phyloP scores from a whole-genome alignment of 2,329 filamentous ascomycete genomes.

The Colletotrichum sp. region DNA sequence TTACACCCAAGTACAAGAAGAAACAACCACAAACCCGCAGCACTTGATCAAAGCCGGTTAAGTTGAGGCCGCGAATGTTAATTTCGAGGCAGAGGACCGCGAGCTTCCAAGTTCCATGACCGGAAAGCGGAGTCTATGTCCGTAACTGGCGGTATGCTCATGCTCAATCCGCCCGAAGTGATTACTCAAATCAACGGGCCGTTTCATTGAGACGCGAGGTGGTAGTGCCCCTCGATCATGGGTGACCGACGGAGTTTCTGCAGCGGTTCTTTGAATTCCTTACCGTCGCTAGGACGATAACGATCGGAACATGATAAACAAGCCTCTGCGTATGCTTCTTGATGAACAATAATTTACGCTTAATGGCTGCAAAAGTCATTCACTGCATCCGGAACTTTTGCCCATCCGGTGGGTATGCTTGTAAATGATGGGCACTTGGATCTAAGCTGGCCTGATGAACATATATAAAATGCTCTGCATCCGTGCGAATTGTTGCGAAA shows the following conservation, averaged over 20 bases:
- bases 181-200: not conserved
- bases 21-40: not conserved
- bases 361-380: no score
- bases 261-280: not conserved
- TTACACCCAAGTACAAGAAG: not conserved
- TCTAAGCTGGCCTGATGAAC: not conserved
- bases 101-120: not conserved
- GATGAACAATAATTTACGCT: not conserved
- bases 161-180: not conserved
- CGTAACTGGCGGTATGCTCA: not conserved
- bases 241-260: not conserved
- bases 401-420: not conserved
- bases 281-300: not conserved
- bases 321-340: not conserved
- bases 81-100: accelerated
- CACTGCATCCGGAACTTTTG: not conserved
- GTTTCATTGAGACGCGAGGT: no score
- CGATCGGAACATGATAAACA: not conserved
- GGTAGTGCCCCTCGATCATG: not conserved
- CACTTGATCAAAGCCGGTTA: not conserved
- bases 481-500: not conserved
- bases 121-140: not conserved
- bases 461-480: not conserved
- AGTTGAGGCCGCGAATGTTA: not conserved
- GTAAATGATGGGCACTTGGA: not conserved